phyloP scores from a whole-genome alignment of 1,139 yeast species.

The Lodderomyces pseudojiufengensis region DNA sequence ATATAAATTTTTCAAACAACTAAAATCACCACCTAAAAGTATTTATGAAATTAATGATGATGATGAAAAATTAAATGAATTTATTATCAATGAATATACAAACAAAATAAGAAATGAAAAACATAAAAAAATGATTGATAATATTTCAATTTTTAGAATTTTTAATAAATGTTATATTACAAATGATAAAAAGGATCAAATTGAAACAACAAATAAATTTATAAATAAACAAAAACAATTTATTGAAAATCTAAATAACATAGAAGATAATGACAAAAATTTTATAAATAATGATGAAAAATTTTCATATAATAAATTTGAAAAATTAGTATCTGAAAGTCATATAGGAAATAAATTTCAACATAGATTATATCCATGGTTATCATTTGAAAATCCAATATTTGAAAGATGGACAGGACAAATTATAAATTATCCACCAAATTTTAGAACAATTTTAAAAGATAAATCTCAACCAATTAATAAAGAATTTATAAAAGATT shows the following conservation, averaged over 20 bases:
- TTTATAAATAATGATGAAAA: constrained; percentile 3
- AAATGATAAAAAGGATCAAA: constrained; percentile 15
- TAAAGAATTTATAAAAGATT: not conserved
- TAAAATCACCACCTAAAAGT: constrained; percentile 13
- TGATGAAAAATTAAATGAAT: constrained; percentile 1
- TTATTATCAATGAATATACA: constrained; percentile 7
- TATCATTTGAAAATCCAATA: constrained; percentile 37
- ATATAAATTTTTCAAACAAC: constrained; percentile 1
- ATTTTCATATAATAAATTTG: constrained; percentile 8
- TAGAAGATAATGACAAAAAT: constrained; percentile 1
- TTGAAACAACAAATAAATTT: constrained; percentile 8
- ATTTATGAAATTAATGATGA: constrained; percentile 6
- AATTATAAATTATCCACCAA: constrained; percentile 33
- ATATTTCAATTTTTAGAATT: constrained; percentile 34
- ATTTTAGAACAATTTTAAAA: constrained; percentile 20
- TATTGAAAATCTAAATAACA: constrained; percentile 1
- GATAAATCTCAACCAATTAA: constrained; percentile 3
- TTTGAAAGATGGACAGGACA: constrained; percentile 48
- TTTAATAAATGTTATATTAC: constrained; percentile 40
- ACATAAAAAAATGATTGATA: constrained; percentile 33
- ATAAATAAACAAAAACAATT: constrained; percentile 6
- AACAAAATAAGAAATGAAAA: constrained; percentile 2
- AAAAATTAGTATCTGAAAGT: constrained; percentile 13
- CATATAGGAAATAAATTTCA: constrained; percentile 29
- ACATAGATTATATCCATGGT: constrained; percentile 43